Evolutionary conservation across 441 rosid species (phyloP).

Genomic region (Adansonia madagascariensis): DNA sequence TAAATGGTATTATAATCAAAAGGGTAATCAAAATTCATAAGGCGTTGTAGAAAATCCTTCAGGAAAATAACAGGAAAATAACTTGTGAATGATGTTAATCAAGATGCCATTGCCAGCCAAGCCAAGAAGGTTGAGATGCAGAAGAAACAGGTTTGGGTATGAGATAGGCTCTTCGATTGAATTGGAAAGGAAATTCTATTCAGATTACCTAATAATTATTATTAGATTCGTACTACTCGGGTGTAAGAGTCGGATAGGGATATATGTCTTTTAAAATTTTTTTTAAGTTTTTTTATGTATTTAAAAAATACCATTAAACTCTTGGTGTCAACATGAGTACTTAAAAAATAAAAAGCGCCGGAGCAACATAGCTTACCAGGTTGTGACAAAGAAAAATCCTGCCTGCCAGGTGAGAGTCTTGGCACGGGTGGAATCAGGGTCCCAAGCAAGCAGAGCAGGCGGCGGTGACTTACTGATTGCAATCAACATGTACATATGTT

Average conservation of each 20-base stretch:
- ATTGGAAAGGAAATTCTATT: too few relatives aligned
- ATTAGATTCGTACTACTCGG: background rate
- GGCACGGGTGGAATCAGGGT: constrained; percentile 43
- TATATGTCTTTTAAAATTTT: too few relatives aligned
- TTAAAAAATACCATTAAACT: too few relatives aligned
- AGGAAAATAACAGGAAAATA: background rate
- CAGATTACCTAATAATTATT: background rate
- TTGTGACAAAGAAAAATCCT: constrained; percentile 69
- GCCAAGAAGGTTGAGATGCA: background rate
- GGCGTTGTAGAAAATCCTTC: background rate
- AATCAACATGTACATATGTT: constrained; percentile 66
- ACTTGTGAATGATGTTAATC: background rate
- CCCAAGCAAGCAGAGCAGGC: constrained; percentile 49
- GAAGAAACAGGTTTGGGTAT: background rate
- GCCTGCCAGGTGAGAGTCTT: constrained; percentile 67
- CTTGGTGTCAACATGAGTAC: too few relatives aligned
- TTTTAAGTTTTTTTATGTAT: too few relatives aligned
- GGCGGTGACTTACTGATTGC: constrained; percentile 73
- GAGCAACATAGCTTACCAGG: constrained; percentile 52
- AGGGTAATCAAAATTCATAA: background rate
- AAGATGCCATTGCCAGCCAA: background rate
- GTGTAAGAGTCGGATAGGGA: too few relatives aligned
- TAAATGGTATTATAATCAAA: constrained; percentile 10
- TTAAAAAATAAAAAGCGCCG: too few relatives aligned
- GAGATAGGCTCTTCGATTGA: background rate